phyloP scores from a whole-genome alignment of 805 yeast species.

The Yarrowia phangngaensis region DNA sequence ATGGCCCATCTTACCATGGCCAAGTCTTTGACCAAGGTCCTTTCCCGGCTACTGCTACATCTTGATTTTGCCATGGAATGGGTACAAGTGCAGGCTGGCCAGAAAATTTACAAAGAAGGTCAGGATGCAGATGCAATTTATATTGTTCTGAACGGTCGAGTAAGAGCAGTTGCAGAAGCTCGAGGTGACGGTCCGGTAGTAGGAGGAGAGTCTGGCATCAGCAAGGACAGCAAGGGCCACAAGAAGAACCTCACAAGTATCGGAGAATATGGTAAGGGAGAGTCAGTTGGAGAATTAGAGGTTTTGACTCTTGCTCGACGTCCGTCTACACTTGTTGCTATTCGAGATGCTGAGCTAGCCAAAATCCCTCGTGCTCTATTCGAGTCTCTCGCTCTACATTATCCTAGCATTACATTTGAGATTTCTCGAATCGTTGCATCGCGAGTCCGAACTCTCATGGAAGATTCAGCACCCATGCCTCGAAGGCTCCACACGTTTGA shows the following conservation, averaged over 20 bases:
- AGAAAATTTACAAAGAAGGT: slow-evolving; percentile 71
- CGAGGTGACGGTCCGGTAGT: slow-evolving; percentile 1
- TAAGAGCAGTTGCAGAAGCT: slow-evolving; percentile 52
- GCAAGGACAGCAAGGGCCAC: neutral
- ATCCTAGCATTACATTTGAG: slow-evolving; percentile 87
- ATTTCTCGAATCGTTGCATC: slow-evolving; percentile 83
- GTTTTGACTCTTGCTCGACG: slow-evolving; percentile 78
- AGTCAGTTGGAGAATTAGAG: slow-evolving; percentile 91
- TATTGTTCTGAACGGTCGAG: slow-evolving; percentile 81
- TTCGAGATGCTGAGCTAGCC: slow-evolving; percentile 90
- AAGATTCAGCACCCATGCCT: slow-evolving; percentile 25
- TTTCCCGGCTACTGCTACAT: slow-evolving; percentile 63
- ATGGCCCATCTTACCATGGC: slow-evolving; percentile 75
- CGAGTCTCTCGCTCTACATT: slow-evolving; percentile 74
- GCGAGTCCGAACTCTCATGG: slow-evolving; percentile 38
- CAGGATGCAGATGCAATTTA: slow-evolving; percentile 88
- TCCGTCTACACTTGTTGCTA: slow-evolving; percentile 69
- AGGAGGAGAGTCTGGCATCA: slow-evolving; percentile 22
- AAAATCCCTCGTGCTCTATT: slow-evolving; percentile 87
- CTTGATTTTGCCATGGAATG: slow-evolving; percentile 93
- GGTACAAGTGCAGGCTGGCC: slow-evolving; percentile 88
- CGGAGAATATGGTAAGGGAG: slow-evolving; percentile 90
- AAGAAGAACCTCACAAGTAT: slow-evolving; percentile 39
- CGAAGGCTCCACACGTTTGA: slow-evolving; percentile 23
- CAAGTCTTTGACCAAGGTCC: slow-evolving; percentile 58